phyloP scores from a whole-genome alignment of 2,329 filamentous ascomycete species.

The Beauveria pseudobassiana region DNA sequence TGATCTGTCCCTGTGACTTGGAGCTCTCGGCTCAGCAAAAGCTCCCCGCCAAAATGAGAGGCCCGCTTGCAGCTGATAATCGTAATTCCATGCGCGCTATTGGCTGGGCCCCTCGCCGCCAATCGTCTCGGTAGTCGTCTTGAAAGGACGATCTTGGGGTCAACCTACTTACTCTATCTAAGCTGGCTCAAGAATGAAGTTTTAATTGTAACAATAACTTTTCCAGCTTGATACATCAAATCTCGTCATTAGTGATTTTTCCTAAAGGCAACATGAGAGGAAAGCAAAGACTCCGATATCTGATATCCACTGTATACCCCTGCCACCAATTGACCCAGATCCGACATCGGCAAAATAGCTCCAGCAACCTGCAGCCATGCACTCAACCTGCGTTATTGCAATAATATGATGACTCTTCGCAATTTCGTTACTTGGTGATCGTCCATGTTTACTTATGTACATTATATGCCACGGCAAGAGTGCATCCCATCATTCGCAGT shows the following conservation, averaged over 20 bases:
- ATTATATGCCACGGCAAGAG: background rate
- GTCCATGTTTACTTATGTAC: background rate
- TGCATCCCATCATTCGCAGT: background rate
- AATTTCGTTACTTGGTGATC: background rate
- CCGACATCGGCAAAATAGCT: slow-evolving; percentile 6
- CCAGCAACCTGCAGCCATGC: background rate
- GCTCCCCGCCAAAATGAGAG: slow-evolving; percentile 3
- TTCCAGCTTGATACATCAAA: too few relatives aligned
- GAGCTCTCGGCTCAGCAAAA: background rate
- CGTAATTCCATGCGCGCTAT: slow-evolving; percentile 3
- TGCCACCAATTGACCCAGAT: background rate
- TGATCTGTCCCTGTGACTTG: slow-evolving; percentile 18
- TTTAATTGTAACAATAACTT: too few relatives aligned
- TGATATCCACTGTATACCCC: background rate
- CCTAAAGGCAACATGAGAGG: too few relatives aligned
- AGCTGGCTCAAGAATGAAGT: too few relatives aligned
- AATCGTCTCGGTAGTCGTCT: background rate
- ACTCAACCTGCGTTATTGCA: background rate
- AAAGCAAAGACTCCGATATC: too few relatives aligned
- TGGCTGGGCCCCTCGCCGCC: background rate
- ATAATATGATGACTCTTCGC: too few relatives aligned
- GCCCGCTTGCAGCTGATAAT: slow-evolving; percentile 9
- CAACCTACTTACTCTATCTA: too few relatives aligned
- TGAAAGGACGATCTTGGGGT: background rate
- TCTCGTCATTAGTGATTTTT: too few relatives aligned